Evolutionary conservation across 1,139 yeast genomes (phyloP), one percentile per base, ranked within the genome.

Genomic region (Trichomonascaceae sp.): DNA sequence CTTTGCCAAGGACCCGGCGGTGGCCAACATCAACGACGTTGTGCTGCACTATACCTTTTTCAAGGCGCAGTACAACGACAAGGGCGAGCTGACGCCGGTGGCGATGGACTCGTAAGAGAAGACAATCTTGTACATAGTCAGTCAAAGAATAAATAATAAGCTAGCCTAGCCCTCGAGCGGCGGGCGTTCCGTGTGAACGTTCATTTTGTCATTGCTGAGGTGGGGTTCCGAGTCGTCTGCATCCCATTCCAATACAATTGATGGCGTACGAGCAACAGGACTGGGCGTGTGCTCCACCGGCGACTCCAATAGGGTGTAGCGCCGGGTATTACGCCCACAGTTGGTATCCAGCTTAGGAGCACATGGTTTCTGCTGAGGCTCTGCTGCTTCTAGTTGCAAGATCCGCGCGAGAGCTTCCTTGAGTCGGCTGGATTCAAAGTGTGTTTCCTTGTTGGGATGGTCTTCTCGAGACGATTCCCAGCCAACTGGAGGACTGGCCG

Each of bases 1-100:
- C 45, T 89, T 82, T 58, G 93, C 93, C 30, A 77, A 78, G 42
- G 99, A 92, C 54, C 97, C 98, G 5, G 69, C 75, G 29, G 82
- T 89, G 92, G 72, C 92, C 55, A 79, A 82, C 50, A 76, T 87
- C 31, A 92, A 85, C 48, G 95, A 87, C 53, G 71, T 89, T 31
- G 85, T 89, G 16, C 68, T 89, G 48, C 93, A 89, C 57, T 89
- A 89, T 54, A 81, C 97, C 1, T 89, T 89, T 56, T 89, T 89
- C 67, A 78, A 50, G 41, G 60, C 60, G 9, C 59, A 56, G 32
- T 56, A 52, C 40, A 49, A 54, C 34, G 50, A 51, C 33, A 37
- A 41, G n/a, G 52, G 53, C 8, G 45, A 40, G 16, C 43, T 51
- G 13, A 33, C 42, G 3, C 52, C 52, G 3, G 51, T 47, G 4